Conservation (phyloP, 2,329 filamentous ascomycete genomes). For the Fusarium papillatum region DNA sequence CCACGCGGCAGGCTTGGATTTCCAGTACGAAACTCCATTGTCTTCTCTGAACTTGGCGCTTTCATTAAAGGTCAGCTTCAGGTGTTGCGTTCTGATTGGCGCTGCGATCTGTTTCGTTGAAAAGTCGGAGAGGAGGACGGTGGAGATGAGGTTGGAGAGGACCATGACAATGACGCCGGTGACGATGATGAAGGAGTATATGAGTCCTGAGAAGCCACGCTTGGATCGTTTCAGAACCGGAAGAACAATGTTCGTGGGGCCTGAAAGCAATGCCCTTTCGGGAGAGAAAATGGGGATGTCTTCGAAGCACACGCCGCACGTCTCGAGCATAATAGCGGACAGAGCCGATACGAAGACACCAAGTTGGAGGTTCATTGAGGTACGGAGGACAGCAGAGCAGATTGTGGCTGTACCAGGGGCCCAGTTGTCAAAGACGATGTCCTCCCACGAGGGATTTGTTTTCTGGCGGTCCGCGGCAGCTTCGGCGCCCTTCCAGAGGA, state of each 20-base stretch:
- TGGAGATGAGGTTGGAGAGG: background rate
- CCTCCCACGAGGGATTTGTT: background rate
- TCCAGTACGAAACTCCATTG: background rate
- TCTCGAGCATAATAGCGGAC: background rate
- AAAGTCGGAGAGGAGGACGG: background rate
- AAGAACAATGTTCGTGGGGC: background rate
- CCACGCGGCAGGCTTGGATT: background rate
- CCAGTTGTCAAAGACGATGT: background rate
- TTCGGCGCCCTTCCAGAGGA: conserved; percentile 15
- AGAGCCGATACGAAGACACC: background rate
- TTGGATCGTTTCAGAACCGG: background rate
- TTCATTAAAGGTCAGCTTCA: background rate
- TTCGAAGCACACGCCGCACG: background rate
- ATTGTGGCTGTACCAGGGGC: background rate
- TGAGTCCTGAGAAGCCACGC: background rate
- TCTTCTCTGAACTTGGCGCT: background rate
- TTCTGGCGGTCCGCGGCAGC: background rate
- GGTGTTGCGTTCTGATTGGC: background rate
- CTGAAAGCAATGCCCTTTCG: background rate
- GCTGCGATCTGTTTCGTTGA: background rate
- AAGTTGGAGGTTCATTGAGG: background rate
- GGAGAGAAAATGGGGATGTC: background rate
- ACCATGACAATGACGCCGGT: background rate
- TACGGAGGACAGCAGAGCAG: background rate
- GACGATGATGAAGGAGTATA: background rate